Base-by-base conservation (phyloP, 495 filamentous ascomycete genomes). In the Penicillium crystallinum region DNA sequence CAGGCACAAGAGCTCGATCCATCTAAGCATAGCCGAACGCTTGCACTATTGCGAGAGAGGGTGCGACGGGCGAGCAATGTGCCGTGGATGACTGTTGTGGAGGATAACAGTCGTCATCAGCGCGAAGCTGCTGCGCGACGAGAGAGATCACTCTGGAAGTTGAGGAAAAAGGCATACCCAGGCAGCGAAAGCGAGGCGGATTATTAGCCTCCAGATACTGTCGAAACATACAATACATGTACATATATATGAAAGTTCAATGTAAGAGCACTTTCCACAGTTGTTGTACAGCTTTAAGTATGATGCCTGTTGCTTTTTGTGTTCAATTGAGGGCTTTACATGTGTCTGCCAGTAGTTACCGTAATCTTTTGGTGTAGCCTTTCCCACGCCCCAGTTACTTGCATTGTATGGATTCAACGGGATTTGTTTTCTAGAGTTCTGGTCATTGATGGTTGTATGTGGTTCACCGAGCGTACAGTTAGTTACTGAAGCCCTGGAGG, bases 71-170 rank as follows among this genome's bases (percentile, higher is more conserved):
- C 71, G 8, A 73, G 71, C 46, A 67, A 69, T 35, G 68, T 72
- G 25, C 74, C 74, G n/a, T 77, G 67, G 65, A 72, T 75, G 72
- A 74, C 61, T 19, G 74, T 77, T 19, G 59, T 73, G 23, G 73
- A 77, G 37, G 71, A 71, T 41, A 59, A 66, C 25, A 66, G 68
- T 33, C 56, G 63, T 2, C 56, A 58, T 29, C 67, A 65, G 23
- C 64, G 67, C 22, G 71, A 70, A 43, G 61, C 31, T 38, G 54
- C 61, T 22, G 64, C 57, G 30, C 61, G 62, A 36, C 66, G 66
- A 25, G 71, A 74, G 34, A 65, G 64, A 39, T 64, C 63, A 15
- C 56, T 74, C n/a, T 77, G 72, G 73, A 77, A 71, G 47, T 43
- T 77, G 34, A 61, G 69, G 29, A 77, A 77, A 61, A 74, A 70